phyloP scores from a whole-genome alignment of 768 basidiomycete genomes.

The Omphalotus guepiniiformis region DNA sequence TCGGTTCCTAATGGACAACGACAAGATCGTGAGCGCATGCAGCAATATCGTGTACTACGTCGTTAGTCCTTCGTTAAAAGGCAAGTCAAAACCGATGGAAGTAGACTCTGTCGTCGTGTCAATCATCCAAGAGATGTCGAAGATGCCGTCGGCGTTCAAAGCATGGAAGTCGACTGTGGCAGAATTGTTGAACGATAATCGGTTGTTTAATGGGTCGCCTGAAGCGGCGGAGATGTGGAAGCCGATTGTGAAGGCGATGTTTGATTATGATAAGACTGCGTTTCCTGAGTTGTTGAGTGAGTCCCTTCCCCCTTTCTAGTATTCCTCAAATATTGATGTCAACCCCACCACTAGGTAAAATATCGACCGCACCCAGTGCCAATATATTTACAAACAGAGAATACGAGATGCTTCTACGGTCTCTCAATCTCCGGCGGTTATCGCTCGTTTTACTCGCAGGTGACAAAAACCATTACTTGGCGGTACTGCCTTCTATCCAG shows the following conservation, averaged over 20 bases:
- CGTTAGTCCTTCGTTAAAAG: conserved; percentile 75
- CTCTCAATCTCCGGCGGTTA: conserved; percentile 81
- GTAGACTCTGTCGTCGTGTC: conserved; percentile 62
- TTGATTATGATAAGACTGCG: conserved; percentile 83
- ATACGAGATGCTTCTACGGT: conserved; percentile 85
- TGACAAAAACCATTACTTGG: conserved; percentile 88
- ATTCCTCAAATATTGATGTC: conserved; percentile 26
- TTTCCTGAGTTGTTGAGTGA: conserved; percentile 80
- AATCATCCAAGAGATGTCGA: conserved; percentile 75
- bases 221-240: conserved; percentile 63
- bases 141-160: conserved; percentile 71
- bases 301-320: conserved; percentile 28
- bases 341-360: conserved; percentile 47
- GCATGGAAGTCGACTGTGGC: conserved; percentile 78
- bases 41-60: conserved; percentile 84
- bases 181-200: conserved; percentile 81
- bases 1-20: conserved; percentile 76
- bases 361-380: conserved; percentile 82
- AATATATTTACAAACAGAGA: conserved; percentile 97
- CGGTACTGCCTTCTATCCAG: conserved; percentile 89
- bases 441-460: conserved; percentile 84
- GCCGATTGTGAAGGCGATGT: conserved; percentile 70
- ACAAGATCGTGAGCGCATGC: conserved; percentile 76
- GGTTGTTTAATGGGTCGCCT: conserved; percentile 77
- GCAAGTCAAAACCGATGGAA: conserved; percentile 75